Evolutionary conservation across 345 rosid species (phyloP).

Genomic region (Citrus sp.): DNA sequence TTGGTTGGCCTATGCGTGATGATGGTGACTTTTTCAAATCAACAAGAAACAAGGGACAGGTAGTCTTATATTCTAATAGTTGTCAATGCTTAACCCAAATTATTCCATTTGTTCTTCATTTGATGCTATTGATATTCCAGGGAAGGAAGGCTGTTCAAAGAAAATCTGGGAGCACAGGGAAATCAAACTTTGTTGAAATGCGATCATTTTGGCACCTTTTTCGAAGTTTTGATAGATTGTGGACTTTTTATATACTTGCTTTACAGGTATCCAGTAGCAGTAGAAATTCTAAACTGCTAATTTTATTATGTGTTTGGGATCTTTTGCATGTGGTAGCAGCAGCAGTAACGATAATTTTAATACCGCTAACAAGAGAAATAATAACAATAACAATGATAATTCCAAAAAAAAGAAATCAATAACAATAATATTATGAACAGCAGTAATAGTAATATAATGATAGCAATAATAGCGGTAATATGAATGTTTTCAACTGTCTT

Average conservation of each 20-base stretch:
- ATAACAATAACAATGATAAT: background rate
- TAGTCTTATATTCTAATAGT: slow-evolving; percentile 23
- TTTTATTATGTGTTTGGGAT: slow-evolving; percentile 4
- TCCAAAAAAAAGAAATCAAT: no score
- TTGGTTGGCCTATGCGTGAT: slow-evolving; percentile 99
- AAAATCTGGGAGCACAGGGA: slow-evolving; percentile 70
- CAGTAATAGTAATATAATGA: no score
- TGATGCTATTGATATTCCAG: slow-evolving; percentile 32
- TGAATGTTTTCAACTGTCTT: slow-evolving; percentile 11
- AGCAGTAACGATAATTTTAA: background rate
- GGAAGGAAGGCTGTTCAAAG: slow-evolving; percentile 50
- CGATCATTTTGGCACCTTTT: slow-evolving; percentile 96
- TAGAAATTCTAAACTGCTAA: background rate
- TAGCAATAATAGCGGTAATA: background rate
- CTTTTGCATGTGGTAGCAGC: background rate
- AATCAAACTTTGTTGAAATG: slow-evolving; percentile 88
- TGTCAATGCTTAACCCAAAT: slow-evolving; percentile 11
- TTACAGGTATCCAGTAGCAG: slow-evolving; percentile 61
- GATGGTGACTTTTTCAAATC: slow-evolving; percentile 93
- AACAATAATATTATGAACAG: no score
- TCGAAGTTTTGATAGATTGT: slow-evolving; percentile 87
- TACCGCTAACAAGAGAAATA: no score
- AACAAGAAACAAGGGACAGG: slow-evolving; percentile 52
- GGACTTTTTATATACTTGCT: slow-evolving; percentile 89
- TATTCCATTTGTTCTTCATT: slow-evolving; percentile 14